phyloP scores from a whole-genome alignment of 371 early-diverging fungal species.

The Mortierella sp. region DNA sequence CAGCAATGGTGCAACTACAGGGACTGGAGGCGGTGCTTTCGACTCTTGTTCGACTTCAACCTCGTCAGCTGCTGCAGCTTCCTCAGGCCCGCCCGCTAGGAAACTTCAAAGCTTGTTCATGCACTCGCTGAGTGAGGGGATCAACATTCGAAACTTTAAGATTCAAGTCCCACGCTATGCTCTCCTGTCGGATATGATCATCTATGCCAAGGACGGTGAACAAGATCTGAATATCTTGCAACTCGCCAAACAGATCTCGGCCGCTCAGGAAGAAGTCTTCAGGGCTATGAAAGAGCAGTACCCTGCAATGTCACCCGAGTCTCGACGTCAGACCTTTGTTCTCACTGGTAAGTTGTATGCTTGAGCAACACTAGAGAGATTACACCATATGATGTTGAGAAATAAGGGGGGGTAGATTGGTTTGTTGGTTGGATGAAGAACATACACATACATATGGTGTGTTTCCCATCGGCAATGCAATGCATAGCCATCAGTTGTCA shows the following conservation, averaged over 20 bases:
- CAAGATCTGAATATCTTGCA: conserved; percentile 49
- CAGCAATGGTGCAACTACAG: background rate
- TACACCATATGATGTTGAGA: background rate
- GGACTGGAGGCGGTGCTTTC: conserved; percentile 6
- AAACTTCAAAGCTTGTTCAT: conserved; percentile 24
- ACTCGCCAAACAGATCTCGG: conserved; percentile 60
- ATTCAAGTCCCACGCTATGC: conserved; percentile 71
- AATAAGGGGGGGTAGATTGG: background rate
- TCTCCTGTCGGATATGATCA: conserved; percentile 69
- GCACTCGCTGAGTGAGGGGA: conserved; percentile 58
- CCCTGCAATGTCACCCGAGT: conserved; percentile 26
- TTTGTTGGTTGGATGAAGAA: background rate
- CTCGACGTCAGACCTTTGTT: conserved; percentile 65
- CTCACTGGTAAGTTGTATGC: conserved; percentile 61
- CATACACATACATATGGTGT: background rate
- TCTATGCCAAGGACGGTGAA: conserved; percentile 62
- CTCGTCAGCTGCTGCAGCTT: background rate
- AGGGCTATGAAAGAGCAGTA: conserved; percentile 35
- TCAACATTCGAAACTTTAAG: conserved; percentile 75
- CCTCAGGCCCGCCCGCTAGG: background rate
- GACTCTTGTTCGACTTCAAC: conserved; percentile 1
- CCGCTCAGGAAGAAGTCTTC: conserved; percentile 63
- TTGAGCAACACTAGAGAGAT: background rate
- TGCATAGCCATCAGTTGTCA: background rate
- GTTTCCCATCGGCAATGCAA: background rate